A percentile compares a stretch with the other conserved stretches of the same genome.
These are phyloP conservation scores for Vigna hirtella DNA, from an alignment of 306 rosid species.

Conservation along the genomic window DNA sequence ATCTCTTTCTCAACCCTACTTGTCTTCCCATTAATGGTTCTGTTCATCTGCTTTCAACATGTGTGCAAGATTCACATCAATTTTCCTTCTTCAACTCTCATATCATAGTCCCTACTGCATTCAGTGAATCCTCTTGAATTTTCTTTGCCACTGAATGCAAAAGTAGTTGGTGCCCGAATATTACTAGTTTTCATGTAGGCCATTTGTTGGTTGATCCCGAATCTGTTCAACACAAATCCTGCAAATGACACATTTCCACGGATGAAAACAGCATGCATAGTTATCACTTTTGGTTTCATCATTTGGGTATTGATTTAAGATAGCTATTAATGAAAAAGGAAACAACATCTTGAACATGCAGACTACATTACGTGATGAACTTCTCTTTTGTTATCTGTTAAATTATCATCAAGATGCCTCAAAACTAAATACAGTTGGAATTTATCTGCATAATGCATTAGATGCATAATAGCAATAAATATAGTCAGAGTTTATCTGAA, in stretches of 20 bases:
- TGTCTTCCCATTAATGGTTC: too few species aligned
- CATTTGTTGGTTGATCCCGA: not conserved
- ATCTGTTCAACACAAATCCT: not conserved
- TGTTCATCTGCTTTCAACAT: not conserved
- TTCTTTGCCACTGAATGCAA: not conserved
- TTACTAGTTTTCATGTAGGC: not conserved
- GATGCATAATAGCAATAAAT: not conserved
- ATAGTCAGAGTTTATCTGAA: not conserved
- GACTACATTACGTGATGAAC: not conserved
- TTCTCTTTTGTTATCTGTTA: not conserved
- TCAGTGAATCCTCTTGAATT: not conserved
- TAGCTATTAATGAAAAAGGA: not conserved
- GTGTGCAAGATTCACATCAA: not conserved
- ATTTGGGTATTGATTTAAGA: not conserved
- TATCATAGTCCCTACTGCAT: constrained; percentile 21
- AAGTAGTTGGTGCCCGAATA: not conserved
- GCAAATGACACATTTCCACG: not conserved
- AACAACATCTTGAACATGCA: not conserved
- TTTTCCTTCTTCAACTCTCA: not conserved
- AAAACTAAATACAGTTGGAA: not conserved
- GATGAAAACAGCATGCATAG: not conserved
- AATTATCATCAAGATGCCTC: not conserved
- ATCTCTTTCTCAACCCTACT: too few species aligned
- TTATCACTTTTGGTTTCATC: not conserved
- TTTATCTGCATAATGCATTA: not conserved